These are phyloP conservation scores for Penicillium fuscoglaucum DNA, from an alignment of 2,329 filamentous ascomycete species.

Conservation along the genomic window DNA sequence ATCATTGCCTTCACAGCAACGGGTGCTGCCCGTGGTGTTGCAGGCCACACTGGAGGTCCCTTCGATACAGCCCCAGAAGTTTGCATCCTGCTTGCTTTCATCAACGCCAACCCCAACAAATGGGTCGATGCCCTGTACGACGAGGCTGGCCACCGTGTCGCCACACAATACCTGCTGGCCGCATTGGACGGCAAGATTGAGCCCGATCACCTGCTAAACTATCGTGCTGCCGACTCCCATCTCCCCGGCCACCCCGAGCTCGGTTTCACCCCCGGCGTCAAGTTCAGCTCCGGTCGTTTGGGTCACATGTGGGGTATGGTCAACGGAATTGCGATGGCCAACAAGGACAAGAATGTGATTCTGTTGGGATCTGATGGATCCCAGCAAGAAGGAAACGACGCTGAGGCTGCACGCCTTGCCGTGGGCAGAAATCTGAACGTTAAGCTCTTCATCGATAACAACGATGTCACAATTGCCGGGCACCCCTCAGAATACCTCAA, in stretches of 20 bases:
- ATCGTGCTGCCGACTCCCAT: conserved; percentile 43
- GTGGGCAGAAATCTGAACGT: conserved; percentile 41
- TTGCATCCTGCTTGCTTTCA: conserved; percentile 41
- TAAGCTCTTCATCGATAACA: conserved; percentile 44
- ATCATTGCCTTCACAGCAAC: conserved; percentile 44
- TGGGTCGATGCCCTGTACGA: conserved; percentile 41
- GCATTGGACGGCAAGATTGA: conserved; percentile 40
- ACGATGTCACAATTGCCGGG: conserved; percentile 45
- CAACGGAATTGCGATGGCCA: conserved; percentile 42
- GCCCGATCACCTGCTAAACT: conserved; percentile 43
- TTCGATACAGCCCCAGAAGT: conserved; percentile 45
- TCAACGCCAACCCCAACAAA: conserved; percentile 35
- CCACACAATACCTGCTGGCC: conserved; percentile 43
- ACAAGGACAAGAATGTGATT: conserved; percentile 39
- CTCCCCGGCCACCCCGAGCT: conserved; percentile 44
- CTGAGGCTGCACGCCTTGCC: conserved; percentile 43
- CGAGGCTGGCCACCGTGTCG: conserved; percentile 44
- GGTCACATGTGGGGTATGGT: conserved; percentile 45
- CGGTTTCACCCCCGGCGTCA: conserved; percentile 41
- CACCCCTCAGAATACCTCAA: conserved; percentile 43
- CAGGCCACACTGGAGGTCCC: conserved; percentile 43
- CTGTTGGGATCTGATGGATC: conserved; percentile 43
- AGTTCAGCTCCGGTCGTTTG: conserved; percentile 44
- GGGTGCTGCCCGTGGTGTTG: conserved; percentile 39
- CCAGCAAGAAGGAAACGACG: conserved; percentile 46